Conservation (phyloP, 2,329 filamentous ascomycete species). For the Ophiostoma ulmi region DNA sequence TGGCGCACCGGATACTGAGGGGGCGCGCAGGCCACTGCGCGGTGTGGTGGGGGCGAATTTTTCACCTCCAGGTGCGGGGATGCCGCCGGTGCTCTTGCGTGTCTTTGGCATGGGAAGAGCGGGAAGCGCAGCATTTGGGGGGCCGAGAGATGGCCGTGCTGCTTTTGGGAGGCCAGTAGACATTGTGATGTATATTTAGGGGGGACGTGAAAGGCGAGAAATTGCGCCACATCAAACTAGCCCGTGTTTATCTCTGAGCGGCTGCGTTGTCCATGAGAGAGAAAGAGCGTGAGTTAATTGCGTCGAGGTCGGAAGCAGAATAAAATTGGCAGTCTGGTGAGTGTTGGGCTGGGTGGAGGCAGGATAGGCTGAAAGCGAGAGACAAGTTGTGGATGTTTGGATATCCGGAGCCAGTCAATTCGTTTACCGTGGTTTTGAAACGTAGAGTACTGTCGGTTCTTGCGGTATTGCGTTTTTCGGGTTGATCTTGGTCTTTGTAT, state of each 20-base stretch:
- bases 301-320: background rate
- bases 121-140: conserved; percentile 67
- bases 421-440: background rate
- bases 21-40: conserved; percentile 29
- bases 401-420: background rate
- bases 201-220: conserved; percentile 13
- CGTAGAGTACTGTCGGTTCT: background rate
- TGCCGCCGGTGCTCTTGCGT: conserved; percentile 57
- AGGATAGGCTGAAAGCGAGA: background rate
- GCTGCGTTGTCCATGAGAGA: conserved; percentile 5
- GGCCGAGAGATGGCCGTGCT: conserved; percentile 62
- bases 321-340: background rate
- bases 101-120: conserved; percentile 69
- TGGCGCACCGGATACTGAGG: conserved; percentile 22
- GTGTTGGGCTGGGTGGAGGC: background rate
- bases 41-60: conserved; percentile 55
- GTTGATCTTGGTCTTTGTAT: background rate
- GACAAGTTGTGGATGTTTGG: background rate
- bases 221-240: background rate
- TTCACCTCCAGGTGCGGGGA: conserved; percentile 36
- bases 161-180: conserved; percentile 61
- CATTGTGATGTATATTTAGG: conserved; percentile 37
- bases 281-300: background rate
- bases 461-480: background rate
- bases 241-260: background rate